Evolutionary conservation across 2,329 filamentous ascomycete species (phyloP).

Genomic region (Fragosphaeria purpurea): DNA sequence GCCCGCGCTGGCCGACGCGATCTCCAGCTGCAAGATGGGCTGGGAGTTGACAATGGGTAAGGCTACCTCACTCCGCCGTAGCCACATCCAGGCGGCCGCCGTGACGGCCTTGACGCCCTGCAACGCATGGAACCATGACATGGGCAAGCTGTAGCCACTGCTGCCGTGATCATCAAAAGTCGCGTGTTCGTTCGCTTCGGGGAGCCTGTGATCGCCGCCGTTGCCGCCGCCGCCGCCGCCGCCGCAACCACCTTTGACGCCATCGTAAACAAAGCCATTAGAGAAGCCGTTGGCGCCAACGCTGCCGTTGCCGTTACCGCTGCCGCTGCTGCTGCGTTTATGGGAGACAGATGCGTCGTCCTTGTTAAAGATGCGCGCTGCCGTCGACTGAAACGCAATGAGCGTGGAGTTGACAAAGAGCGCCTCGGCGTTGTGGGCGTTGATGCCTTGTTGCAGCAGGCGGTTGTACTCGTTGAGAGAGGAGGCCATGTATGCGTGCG

Average conservation of each 20-base stretch:
- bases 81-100: conserved; percentile 53
- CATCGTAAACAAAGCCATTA: too few relatives aligned
- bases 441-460: conserved; percentile 46
- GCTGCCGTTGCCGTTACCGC: neutral
- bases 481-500: conserved; percentile 55
- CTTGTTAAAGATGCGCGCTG: conserved; percentile 52
- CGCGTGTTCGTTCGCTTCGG: conserved; percentile 16
- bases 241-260: neutral
- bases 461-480: conserved; percentile 51
- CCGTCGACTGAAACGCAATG: conserved; percentile 57
- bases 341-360: conserved; percentile 29
- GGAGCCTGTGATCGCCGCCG: neutral
- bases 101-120: conserved; percentile 58
- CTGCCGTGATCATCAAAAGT: too few relatives aligned
- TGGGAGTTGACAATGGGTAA: conserved; percentile 55
- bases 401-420: conserved; percentile 53
- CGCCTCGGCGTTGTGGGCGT: conserved; percentile 48
- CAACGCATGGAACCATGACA: conserved; percentile 58
- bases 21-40: conserved; percentile 50
- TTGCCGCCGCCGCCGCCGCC: neutral
- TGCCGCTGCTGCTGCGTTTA: neutral
- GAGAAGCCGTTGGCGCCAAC: neutral
- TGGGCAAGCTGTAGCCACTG: conserved; percentile 41
- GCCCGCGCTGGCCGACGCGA: conserved; percentile 40
- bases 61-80: conserved; percentile 46